These are phyloP conservation scores for Hypoxylon intermedium DNA, from an alignment of 495 filamentous ascomycete genomes.

Conservation along the genomic window DNA sequence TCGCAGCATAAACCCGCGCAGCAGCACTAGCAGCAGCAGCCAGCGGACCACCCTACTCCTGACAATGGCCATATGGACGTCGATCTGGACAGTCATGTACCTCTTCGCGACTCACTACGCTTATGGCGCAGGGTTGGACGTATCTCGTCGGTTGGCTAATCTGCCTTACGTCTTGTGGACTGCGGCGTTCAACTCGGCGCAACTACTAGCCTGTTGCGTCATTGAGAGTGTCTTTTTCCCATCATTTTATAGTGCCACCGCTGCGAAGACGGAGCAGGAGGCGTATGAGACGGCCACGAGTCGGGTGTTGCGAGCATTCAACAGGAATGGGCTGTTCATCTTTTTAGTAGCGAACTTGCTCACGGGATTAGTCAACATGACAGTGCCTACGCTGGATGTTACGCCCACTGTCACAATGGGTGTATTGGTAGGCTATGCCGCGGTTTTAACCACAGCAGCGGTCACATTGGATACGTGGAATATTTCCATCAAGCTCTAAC, in stretches of 20 bases:
- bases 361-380: conserved; percentile 88
- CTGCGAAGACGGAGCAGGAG: conserved; percentile 60
- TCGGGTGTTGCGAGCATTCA: conserved; percentile 78
- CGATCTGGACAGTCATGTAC: conserved; percentile 73
- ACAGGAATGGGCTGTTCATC: conserved; percentile 83
- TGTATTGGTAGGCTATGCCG: conserved; percentile 75
- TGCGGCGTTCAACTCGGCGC: conserved; percentile 80
- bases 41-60: conserved; percentile 64
- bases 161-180: conserved; percentile 95
- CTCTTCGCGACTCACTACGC: conserved; percentile 68
- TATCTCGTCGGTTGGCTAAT: conserved; percentile 91
- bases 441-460: conserved; percentile 69
- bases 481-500: conserved; percentile 77
- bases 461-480: conserved; percentile 73
- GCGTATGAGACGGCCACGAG: conserved; percentile 74
- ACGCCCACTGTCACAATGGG: conserved; percentile 68
- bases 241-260: conserved; percentile 63
- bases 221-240: conserved; percentile 82
- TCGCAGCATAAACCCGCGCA: conserved; percentile 53
- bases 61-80: conserved; percentile 64
- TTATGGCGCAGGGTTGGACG: conserved; percentile 72
- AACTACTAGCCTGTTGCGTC: conserved; percentile 77
- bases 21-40: conserved; percentile 40
- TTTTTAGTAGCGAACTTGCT: conserved; percentile 90
- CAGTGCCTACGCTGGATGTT: conserved; percentile 77